Evolutionary conservation across 192 early-diverging fungal genomes (phyloP), one percentile per base, ranked within the genome.

Genomic region (Glomus cerebriforme): DNA sequence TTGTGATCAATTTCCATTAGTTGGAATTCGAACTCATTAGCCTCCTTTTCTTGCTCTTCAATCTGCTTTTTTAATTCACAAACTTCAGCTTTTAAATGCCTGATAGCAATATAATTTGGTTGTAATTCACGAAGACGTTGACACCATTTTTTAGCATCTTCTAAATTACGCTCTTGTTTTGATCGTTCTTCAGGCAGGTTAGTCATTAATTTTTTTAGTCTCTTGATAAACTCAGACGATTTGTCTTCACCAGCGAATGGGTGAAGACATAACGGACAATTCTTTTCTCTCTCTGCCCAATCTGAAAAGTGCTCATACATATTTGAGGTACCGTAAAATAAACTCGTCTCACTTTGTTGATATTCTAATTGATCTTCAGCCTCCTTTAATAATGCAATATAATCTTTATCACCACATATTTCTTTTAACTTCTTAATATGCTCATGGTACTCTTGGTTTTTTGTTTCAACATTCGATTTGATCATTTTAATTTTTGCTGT

Each of bases 251-350:
- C 77, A n/a, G 82, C 82, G 83, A 96, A 98, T 0, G 83, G 84
- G n/a, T 95, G 91, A 19, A 82, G 82, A 81, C 97, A 98, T 7
- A 98, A 86, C 12, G 96, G 94, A 71, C 97, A 98, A 31, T 87
- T 81, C 43, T 92, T 88, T 49, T 84, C 85, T 17, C 82, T 83
- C 68, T 95, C 81, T n/a, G 90, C 87, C 77, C 91, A 87, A 17
- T 81, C 77, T n/a, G 93, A 81, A 64, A 91, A 96, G 4, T 90
- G 86, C 24, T 49, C 77, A 78, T 95, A 96, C 83, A 95, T 87
- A 2, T 84, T 79, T 47, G 82, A 73, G 13, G 86, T 87, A 77
- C 88, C 88, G 62, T 83, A 83, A 43, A 79, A 82, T 54, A 82
- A 80, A 22, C 82, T 80, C 24, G 43, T 29, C 24, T 31, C 26